Conservation (phyloP, 179 eudicot species). For the Sideroxylon spinosum region DNA sequence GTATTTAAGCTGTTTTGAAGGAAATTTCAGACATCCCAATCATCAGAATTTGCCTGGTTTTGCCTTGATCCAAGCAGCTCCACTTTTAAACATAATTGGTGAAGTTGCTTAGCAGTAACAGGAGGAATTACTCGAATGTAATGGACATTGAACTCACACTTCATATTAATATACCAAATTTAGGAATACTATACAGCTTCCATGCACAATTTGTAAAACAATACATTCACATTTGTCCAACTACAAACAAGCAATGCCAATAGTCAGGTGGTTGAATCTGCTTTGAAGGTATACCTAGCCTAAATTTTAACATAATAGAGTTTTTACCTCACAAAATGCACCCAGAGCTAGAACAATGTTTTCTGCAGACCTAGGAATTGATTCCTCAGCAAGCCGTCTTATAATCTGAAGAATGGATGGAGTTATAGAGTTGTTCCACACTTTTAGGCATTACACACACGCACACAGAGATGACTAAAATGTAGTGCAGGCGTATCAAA, state of each 20-base stretch:
- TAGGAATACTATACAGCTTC: background rate
- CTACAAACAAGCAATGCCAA: background rate
- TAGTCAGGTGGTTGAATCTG: background rate
- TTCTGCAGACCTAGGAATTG: slow-evolving; percentile 88
- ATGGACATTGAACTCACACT: background rate
- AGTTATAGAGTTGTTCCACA: background rate
- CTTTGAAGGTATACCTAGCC: background rate
- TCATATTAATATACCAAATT: background rate
- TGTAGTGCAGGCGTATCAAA: background rate
- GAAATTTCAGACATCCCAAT: background rate
- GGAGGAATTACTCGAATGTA: background rate
- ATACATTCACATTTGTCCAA: background rate
- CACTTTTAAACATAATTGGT: background rate
- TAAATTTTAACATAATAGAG: background rate
- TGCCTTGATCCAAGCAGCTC: background rate
- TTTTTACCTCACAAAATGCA: slow-evolving; percentile 76
- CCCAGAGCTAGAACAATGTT: slow-evolving; percentile 83
- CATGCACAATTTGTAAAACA: background rate
- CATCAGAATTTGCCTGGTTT: background rate
- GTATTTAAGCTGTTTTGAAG: background rate
- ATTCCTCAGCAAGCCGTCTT: slow-evolving; percentile 57
- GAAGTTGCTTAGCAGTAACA: background rate
- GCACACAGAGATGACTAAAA: background rate
- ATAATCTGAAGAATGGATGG: slow-evolving; percentile 42
- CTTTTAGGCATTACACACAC: background rate